These are phyloP conservation scores for Closterium sp. DNA, from an alignment of 139 green algal species.

Conservation along the genomic window DNA sequence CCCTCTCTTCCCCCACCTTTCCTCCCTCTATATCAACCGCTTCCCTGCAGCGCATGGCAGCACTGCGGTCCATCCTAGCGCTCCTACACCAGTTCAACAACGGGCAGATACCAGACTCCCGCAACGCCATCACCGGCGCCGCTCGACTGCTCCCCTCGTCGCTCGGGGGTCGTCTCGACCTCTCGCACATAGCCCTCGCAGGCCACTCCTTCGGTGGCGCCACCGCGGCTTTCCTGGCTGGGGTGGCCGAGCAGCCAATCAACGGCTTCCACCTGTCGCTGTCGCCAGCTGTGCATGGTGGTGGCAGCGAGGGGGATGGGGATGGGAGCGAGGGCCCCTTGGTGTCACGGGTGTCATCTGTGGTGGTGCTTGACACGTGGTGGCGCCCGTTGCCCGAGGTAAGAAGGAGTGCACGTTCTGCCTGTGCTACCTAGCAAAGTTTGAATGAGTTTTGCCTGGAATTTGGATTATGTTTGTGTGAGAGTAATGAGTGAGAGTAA, in stretches of 20 bases:
- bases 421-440: no score
- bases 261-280: not conserved
- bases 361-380: slow-evolving; percentile 17
- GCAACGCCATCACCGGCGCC: slow-evolving; percentile 2
- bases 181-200: slow-evolving; percentile 12
- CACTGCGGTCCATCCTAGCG: not conserved
- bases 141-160: not conserved
- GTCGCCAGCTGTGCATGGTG: slow-evolving; percentile 5
- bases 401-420: not conserved
- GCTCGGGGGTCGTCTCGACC: slow-evolving; percentile 10
- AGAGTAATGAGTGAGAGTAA: no score
- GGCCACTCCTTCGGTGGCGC: slow-evolving; percentile 35
- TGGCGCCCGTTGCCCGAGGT: slow-evolving; percentile 16
- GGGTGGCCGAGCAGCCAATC: not conserved
- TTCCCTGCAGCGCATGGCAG: slow-evolving; percentile 19
- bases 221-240: slow-evolving; percentile 4
- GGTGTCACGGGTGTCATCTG: not conserved
- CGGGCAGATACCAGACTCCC: slow-evolving; percentile 11
- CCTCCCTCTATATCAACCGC: not conserved
- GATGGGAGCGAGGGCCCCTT: not conserved
- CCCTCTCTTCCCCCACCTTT: not conserved
- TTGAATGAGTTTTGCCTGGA: no score
- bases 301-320: not conserved
- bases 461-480: not conserved
- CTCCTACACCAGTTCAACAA: slow-evolving; percentile 13